Base-by-base conservation (phyloP, 2,329 filamentous ascomycete species). In the Fusarium annulatum region DNA sequence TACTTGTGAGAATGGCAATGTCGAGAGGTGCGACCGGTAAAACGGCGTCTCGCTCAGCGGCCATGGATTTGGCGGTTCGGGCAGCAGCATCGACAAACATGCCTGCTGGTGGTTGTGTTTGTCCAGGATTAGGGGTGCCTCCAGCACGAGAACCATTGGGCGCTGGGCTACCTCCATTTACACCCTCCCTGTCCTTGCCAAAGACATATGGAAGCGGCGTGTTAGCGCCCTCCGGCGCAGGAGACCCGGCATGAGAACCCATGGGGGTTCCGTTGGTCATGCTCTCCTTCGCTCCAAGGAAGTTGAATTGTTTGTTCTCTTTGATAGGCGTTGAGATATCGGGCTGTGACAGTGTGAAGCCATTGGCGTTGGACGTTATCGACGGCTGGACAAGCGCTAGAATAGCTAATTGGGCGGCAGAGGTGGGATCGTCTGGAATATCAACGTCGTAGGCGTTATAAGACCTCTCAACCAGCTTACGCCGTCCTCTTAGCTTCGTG, bases 361-460 rank as follows among this genome's bases (percentile, higher is more conserved):
- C 83, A 64, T 86, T 86, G 15, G 84, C 80, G 21, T 78, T 80
- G 21, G 86, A 79, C 28, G 83, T 83, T 42, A 91, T 83, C 0
- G 89, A 90, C 2, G 90, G 90, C 76, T 91, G 89, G 69, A 90
- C 88, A 38, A 88, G 83, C 0, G 87, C 86, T 33, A 92, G 81
- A 42, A 92, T 88, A 28, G 86, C 92, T 14, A 94, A 86, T 82
- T 99, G 96, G 9, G 96, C 96, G 14, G 91, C 87, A 0, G 96
- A 97, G 3, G 91, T 85, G 2, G 96, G 96, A 79, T 99, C 96
- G 80, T 98, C 97, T 2, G 95, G 94, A 18, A 88, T 82, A 38
- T 96, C 93, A 34, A 93, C 91, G 70, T 98, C 96, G 81, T 99
- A 99, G 18, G 97, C 91, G 80, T 99, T 97, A 77, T 95, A 95